A percentile compares a stretch with the other conserved stretches of the same genome.
These are phyloP conservation scores for Macrolepiota dolichaula DNA, from an alignment of 768 basidiomycete genomes.

Conservation along the genomic window DNA sequence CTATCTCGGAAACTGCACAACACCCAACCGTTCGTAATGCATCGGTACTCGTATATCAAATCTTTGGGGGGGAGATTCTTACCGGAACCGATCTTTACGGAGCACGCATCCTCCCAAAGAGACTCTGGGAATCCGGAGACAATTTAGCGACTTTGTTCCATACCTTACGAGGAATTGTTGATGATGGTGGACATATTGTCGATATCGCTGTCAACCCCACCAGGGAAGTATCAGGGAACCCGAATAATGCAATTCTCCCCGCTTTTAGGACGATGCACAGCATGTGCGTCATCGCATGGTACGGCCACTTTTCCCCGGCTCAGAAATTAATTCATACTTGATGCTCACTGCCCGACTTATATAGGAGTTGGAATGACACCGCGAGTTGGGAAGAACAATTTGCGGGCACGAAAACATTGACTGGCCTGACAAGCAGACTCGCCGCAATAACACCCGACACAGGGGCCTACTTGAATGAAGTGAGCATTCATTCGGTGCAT, in stretches of 20 bases:
- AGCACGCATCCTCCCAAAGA: constrained; percentile 12
- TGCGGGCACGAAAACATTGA: constrained; percentile 5
- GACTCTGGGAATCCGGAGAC: constrained; percentile 5
- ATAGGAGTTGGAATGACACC: constrained; percentile 13
- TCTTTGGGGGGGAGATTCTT: constrained; percentile 15
- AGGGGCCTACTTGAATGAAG: constrained; percentile 18
- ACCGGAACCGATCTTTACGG: constrained; percentile 11
- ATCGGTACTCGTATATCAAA: not conserved
- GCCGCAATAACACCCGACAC: constrained; percentile 12
- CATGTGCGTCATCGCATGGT: constrained; percentile 10
- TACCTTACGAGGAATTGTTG: constrained; percentile 9
- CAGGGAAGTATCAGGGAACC: constrained; percentile 7
- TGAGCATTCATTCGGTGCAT: not conserved
- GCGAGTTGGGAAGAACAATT: constrained; percentile 14
- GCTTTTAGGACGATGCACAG: constrained; percentile 15
- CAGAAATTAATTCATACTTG: not conserved
- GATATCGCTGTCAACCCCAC: constrained; percentile 16
- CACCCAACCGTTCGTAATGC: constrained; percentile 13
- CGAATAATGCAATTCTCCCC: constrained; percentile 16
- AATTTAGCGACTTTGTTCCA: constrained; percentile 5
- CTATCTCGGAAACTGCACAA: constrained; percentile 3
- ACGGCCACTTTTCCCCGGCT: not conserved
- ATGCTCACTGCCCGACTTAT: not conserved
- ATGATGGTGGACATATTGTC: constrained; percentile 11
- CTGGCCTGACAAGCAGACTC: constrained; percentile 6